phyloP scores from a whole-genome alignment of 495 filamentous ascomycete species.

The Neurospora discreta region DNA sequence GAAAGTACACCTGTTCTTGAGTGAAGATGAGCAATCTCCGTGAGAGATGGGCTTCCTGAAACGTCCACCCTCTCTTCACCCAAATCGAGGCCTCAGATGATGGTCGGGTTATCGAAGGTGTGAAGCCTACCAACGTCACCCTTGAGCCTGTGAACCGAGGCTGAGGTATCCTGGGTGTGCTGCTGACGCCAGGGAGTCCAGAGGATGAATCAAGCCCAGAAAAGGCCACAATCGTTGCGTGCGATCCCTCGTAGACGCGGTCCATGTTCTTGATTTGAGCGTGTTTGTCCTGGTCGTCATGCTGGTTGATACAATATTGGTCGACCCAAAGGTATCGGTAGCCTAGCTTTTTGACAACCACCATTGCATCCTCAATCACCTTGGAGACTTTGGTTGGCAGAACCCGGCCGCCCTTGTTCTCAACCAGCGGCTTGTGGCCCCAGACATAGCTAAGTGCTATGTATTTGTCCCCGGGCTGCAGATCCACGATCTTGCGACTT shows the following conservation, averaged over 20 bases:
- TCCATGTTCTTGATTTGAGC: background rate
- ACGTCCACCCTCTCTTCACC: background rate
- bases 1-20: background rate
- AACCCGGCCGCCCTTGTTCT: background rate
- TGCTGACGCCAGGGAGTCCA: background rate
- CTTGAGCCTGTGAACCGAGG: background rate
- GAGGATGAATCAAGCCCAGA: background rate
- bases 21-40: background rate
- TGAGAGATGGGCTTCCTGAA: background rate
- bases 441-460: background rate
- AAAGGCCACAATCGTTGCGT: background rate
- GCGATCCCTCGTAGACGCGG: background rate
- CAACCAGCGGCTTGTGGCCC: background rate
- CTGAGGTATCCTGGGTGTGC: background rate
- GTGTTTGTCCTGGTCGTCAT: background rate
- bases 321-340: conserved; percentile 6
- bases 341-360: background rate
- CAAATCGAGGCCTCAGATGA: background rate
- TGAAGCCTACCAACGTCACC: background rate
- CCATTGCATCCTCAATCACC: conserved; percentile 2
- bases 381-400: background rate
- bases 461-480: background rate
- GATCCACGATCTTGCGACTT: background rate
- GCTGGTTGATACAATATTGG: conserved; percentile 6
- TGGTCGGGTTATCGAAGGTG: fast-evolving